Evolutionary conservation across 306 rosid species (phyloP), one percentile per base, ranked within the genome.

Genomic region (Glycine soja): DNA sequence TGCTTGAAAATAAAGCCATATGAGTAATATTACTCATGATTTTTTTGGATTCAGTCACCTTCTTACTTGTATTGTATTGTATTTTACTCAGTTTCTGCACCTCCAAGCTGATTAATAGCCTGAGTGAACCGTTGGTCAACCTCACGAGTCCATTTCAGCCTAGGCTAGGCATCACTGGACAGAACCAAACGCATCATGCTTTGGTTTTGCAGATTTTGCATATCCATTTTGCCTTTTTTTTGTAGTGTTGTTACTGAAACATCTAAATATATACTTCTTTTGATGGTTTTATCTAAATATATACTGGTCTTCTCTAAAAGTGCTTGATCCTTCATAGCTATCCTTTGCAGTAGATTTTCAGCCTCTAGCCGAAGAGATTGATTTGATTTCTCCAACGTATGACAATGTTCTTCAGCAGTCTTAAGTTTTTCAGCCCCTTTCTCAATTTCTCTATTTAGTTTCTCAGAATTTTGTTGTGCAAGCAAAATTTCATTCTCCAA

Each of bases 101-200:
- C 97, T 78, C 97, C 97, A 65, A 93, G 94, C 53, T 91, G 97
- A 82, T 43, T 81, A 61, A 93, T 83, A 9, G 94, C 98, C 30
- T 91, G 97, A 47, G 80, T 87, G 82, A 93, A 91, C 71, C 91
- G 78, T 24, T 88, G 90, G 80, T 93, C 97, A 89, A 91, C 93
- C 45, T 93, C 93, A 38, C 91, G 79, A 71, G 97, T 93, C 97
- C 98, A 90, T 80, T 95, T 95, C n/a, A 95, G 87, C 85, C 98
- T 88, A 51, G 99, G 98, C 86, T 91, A 93, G 16, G 99, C 91
- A 87, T 95, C 97, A 83, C 93, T 85, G 57, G 98, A 95, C 34
- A 93, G 84, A 81, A 91, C 94, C 89, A 91, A 87, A 83, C 83
- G 90, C 94, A 93, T 19, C 24, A 19, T 88, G 72, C 76, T 88